Base-by-base conservation (phyloP, 768 basidiomycete genomes). In the Boletus rubescentipes region DNA sequence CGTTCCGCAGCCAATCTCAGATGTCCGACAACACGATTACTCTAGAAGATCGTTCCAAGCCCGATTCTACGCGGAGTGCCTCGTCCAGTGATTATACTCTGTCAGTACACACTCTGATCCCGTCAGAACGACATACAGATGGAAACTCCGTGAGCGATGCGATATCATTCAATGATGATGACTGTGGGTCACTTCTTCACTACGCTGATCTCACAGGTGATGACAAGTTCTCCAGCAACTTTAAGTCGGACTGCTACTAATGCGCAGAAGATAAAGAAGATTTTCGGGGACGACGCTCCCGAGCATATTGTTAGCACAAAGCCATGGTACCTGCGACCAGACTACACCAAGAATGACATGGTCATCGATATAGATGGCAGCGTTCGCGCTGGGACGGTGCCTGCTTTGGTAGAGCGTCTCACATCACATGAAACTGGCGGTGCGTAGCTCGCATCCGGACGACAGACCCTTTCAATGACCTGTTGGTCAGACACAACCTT, bases 381-480 rank as follows among this genome's bases (percentile, higher is more conserved):
- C 42, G 86, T 98, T 50, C 82, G 87, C 39, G 97, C 89, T 29
- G 97, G 94, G 4, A 93, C 94, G 0, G 78, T 95, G 1, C 73
- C 82, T 18, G 93, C 93, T 3, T 75, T 98, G 11, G 87, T 98
- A 2, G 93, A 94, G 66, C 84, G 91, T 10, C 74, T 98, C 46
- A 98, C 97, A 3, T 85, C 89, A 15, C 96, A 99, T 65, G 93
- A 95, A 58, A 83, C 86, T 62, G 84, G 84, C 49, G 91, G 93
- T 92, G 60, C 64, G 85, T 67, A 35, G 9, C 42, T n/a, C 14
- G 31, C n/a, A 10, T 40, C 34, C 11, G 30, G 42, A 43, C 40
- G 32, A 11, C 16, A 37, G 40, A 38, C 16, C 54, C 52, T 20
- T 6, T 44, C 20, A 35, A 47, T 58, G 34, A 55, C 43, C 21